phyloP scores from a whole-genome alignment of 2,329 filamentous ascomycete genomes.

The Biscogniauxia sp. region DNA sequence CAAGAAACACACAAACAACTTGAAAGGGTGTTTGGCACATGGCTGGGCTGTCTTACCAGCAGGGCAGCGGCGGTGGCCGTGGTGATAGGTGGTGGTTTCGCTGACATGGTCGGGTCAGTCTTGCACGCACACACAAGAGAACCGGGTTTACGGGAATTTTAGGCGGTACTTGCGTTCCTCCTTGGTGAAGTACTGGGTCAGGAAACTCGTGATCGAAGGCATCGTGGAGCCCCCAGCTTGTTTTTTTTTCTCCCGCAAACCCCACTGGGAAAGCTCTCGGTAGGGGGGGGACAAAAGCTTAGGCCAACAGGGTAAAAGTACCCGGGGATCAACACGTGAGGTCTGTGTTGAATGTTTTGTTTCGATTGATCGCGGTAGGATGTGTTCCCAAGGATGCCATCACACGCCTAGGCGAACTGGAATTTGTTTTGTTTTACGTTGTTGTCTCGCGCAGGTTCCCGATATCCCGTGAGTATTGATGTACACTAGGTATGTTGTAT shows the following conservation, averaged over 20 bases:
- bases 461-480: not conserved
- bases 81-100: constrained; percentile 41
- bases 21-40: constrained; percentile 17
- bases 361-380: not conserved
- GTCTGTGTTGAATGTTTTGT: not conserved
- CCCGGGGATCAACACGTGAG: not conserved
- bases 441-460: not conserved
- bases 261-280: not conserved
- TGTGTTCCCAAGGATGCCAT: not conserved
- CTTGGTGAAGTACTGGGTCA: constrained; percentile 29
- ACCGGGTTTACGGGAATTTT: not conserved
- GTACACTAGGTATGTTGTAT: not conserved
- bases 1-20: not conserved
- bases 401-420: not conserved
- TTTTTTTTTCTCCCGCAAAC: not conserved
- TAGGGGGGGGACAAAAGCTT: not conserved
- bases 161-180: constrained; percentile 28
- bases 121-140: not conserved
- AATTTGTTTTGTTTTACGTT: not conserved
- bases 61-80: constrained; percentile 35
- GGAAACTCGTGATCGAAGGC: constrained; percentile 29
- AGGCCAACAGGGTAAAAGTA: not conserved
- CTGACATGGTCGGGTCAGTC: constrained; percentile 27
- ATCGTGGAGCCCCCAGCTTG: constrained; percentile 18
- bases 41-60: constrained; percentile 31